Percentiles rank a stretch among this genome's conserved stretches.
Evolutionary conservation across 2,329 filamentous ascomycete species (phyloP).

Genomic region (Sordariomycetes sp.): DNA sequence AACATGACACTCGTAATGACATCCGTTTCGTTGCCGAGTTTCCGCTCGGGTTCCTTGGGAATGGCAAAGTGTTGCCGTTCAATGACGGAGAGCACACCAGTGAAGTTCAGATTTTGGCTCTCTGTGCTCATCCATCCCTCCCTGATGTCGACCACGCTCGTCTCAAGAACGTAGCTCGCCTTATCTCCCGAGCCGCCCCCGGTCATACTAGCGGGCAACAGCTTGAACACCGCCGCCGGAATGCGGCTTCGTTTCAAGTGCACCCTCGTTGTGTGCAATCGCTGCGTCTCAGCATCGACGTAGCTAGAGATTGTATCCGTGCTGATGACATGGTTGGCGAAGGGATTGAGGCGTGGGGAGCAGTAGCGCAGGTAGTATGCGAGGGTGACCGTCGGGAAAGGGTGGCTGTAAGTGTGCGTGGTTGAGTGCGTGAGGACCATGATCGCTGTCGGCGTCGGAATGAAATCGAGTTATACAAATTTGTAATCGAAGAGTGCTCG

Average conservation of each 20-base stretch:
- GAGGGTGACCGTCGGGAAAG: slow-evolving; percentile 76
- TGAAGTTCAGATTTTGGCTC: slow-evolving; percentile 74
- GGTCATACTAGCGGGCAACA: slow-evolving; percentile 61
- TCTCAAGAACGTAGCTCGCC: slow-evolving; percentile 74
- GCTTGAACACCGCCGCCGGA: slow-evolving; percentile 64
- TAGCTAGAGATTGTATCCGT: slow-evolving; percentile 72
- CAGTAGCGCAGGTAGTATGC: slow-evolving; percentile 87
- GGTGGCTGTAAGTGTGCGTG: slow-evolving; percentile 68
- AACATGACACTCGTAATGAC: slow-evolving; percentile 69
- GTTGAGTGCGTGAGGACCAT: slow-evolving; percentile 59
- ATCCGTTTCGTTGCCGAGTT: slow-evolving; percentile 40
- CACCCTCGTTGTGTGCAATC: slow-evolving; percentile 68
- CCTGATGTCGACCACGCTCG: slow-evolving; percentile 66
- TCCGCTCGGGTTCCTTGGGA: slow-evolving; percentile 16
- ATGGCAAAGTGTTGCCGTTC: slow-evolving; percentile 63
- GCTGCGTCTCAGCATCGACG: slow-evolving; percentile 65
- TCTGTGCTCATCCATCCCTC: slow-evolving; percentile 80
- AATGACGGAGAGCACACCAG: slow-evolving; percentile 68
- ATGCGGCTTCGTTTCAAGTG: slow-evolving; percentile 77
- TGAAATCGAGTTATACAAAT: too few species aligned
- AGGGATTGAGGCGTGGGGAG: slow-evolving; percentile 61
- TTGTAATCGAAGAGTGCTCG: too few species aligned
- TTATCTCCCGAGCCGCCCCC: slow-evolving; percentile 54
- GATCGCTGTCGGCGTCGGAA: slow-evolving; percentile 16
- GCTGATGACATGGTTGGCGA: slow-evolving; percentile 72